Conservation (phyloP, 2,329 filamentous ascomycete genomes). For the Zopfia rhizophila region DNA sequence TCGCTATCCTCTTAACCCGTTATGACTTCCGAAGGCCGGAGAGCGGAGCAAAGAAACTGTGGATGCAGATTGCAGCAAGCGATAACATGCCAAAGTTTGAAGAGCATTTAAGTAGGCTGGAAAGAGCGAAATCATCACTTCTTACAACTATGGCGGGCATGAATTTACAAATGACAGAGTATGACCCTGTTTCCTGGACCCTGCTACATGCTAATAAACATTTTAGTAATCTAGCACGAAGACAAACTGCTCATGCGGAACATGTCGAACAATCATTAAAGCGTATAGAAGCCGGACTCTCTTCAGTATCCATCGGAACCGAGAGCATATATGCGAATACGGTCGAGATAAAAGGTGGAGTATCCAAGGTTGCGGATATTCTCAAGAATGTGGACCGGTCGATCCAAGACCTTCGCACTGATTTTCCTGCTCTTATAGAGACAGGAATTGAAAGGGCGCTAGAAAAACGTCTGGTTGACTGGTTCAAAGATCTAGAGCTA, state of each 20-base stretch:
- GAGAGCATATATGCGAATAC: slow-evolving; percentile 1
- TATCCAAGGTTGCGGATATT: background rate
- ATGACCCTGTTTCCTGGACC: no score
- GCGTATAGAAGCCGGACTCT: slow-evolving; percentile 3
- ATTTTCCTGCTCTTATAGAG: slow-evolving; percentile 3
- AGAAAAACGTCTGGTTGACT: background rate
- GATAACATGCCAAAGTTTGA: slow-evolving; percentile 10
- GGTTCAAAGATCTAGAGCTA: background rate
- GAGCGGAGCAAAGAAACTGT: slow-evolving; percentile 6
- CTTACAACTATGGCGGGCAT: background rate
- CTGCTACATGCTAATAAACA: no score
- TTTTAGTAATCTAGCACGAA: background rate
- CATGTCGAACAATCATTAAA: background rate
- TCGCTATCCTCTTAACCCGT: background rate
- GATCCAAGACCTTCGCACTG: background rate
- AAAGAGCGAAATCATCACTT: slow-evolving; percentile 12
- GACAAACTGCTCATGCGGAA: background rate
- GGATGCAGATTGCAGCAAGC: slow-evolving; percentile 4
- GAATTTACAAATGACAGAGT: slow-evolving; percentile 8
- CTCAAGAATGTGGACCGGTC: slow-evolving; percentile 1
- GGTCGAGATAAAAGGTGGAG: background rate
- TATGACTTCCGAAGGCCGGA: slow-evolving; percentile 4
- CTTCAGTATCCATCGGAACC: background rate
- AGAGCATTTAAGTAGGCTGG: slow-evolving; percentile 4
- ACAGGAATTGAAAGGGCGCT: background rate